A percentile compares a stretch with the other conserved stretches of the same genome.
These are phyloP conservation scores for Neoboletus subvelutipes DNA, from an alignment of 768 basidiomycete species.

Conservation along the genomic window DNA sequence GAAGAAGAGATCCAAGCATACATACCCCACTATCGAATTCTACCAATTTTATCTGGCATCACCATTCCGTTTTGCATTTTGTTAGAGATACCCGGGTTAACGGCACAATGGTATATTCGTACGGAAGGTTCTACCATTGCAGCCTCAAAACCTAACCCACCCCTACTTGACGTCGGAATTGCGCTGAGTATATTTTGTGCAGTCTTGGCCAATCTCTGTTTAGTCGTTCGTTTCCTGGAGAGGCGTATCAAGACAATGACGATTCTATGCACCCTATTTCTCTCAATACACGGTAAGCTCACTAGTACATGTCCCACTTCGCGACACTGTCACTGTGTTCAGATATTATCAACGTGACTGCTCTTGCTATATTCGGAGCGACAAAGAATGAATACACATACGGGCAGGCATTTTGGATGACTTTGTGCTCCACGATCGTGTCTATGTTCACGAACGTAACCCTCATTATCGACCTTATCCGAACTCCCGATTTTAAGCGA, in stretches of 20 bases:
- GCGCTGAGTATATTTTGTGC: constrained; percentile 67
- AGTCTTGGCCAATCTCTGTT: constrained; percentile 62
- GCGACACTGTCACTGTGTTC: background rate
- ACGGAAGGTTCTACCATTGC: constrained; percentile 42
- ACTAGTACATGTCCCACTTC: background rate
- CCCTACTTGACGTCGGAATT: constrained; percentile 58
- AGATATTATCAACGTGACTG: constrained; percentile 70
- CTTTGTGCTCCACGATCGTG: constrained; percentile 68
- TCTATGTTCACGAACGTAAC: constrained; percentile 67
- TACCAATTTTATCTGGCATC: constrained; percentile 67
- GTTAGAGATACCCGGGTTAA: constrained; percentile 80
- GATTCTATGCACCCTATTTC: constrained; percentile 56
- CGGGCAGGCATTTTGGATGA: constrained; percentile 73
- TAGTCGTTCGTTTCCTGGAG: constrained; percentile 74
- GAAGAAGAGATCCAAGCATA: constrained; percentile 35
- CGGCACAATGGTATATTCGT: constrained; percentile 70
- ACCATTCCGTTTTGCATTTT: constrained; percentile 76
- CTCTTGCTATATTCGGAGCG: constrained; percentile 61
- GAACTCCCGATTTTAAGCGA: constrained; percentile 59
- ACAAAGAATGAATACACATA: constrained; percentile 68
- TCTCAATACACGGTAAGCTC: constrained; percentile 67
- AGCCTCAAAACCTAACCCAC: constrained; percentile 52
- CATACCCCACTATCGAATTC: constrained; percentile 57
- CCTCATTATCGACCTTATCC: constrained; percentile 58
- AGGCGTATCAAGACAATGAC: constrained; percentile 61